Conservation (phyloP, 78 protist species). For the Cavenderia fasciculata region DNA sequence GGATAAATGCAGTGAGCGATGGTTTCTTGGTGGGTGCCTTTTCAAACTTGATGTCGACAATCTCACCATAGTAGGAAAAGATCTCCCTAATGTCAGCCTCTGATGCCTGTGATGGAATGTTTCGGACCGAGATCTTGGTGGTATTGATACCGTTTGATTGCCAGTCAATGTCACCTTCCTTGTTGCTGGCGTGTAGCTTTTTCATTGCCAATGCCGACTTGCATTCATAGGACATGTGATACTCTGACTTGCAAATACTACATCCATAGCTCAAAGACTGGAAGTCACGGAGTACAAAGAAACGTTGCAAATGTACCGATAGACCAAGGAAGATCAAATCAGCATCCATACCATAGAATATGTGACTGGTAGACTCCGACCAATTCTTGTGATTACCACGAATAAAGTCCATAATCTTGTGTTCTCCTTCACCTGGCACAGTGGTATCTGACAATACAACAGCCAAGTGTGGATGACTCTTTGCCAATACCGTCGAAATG, state of each 20-base stretch:
- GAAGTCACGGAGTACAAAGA: conserved; percentile 92
- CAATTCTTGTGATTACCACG: conserved; percentile 77
- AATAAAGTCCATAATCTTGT: conserved; percentile 97
- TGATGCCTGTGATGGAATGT: background rate
- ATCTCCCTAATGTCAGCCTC: background rate
- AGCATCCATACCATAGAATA: conserved; percentile 97
- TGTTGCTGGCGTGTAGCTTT: too few relatives aligned
- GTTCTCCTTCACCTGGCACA: conserved; percentile 93
- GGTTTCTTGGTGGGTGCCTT: conserved; percentile 36
- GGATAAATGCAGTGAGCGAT: conserved; percentile 13
- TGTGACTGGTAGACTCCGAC: conserved; percentile 79
- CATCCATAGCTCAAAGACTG: background rate
- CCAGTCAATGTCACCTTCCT: too few relatives aligned
- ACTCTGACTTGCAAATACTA: conserved; percentile 1
- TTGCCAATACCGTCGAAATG: background rate
- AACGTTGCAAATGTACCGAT: conserved; percentile 96
- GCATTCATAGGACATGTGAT: conserved; percentile 56
- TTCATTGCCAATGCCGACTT: conserved; percentile 21
- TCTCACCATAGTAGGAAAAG: conserved; percentile 10
- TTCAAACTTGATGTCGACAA: background rate
- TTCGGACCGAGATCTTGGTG: background rate
- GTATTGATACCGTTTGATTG: too few relatives aligned
- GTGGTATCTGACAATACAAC: conserved; percentile 47
- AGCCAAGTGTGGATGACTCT: background rate
- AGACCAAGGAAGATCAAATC: conserved; percentile 98